Conservation (phyloP, 148 eudicot genomes). For the Chenopodium suecicum region DNA sequence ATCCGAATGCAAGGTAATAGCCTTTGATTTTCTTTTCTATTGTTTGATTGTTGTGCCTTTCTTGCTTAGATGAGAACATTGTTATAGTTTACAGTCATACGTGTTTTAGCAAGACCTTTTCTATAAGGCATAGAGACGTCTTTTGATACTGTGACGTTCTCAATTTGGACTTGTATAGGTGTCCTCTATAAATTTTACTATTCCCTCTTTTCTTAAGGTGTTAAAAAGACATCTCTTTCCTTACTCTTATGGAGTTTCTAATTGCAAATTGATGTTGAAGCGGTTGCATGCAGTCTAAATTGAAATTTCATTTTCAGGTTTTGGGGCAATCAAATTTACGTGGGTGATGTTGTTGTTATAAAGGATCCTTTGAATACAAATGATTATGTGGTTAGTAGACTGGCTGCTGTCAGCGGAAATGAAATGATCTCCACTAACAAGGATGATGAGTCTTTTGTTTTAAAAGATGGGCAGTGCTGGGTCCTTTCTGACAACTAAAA, state of each 20-base stretch:
- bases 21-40: neutral
- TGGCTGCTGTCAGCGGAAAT: constrained; percentile 28
- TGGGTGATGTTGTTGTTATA: constrained; percentile 29
- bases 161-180: neutral
- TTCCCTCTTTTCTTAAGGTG: neutral
- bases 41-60: neutral
- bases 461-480: constrained; percentile 29
- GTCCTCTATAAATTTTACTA: neutral
- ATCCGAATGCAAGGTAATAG: constrained; percentile 11
- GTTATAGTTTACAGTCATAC: neutral
- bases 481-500: constrained; percentile 26
- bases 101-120: neutral
- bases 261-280: neutral
- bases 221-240: neutral
- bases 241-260: neutral
- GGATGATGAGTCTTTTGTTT: constrained; percentile 28
- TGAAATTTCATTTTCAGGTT: neutral
- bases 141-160: neutral
- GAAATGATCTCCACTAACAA: constrained; percentile 27
- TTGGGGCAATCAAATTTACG: neutral
- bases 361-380: constrained; percentile 21
- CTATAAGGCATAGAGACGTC: neutral
- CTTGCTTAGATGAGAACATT: neutral
- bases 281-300: constrained; percentile 2
- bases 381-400: constrained; percentile 19